These are phyloP conservation scores for Rhododendron williamsianum DNA, from an alignment of 148 eudicot species.

Conservation along the genomic window DNA sequence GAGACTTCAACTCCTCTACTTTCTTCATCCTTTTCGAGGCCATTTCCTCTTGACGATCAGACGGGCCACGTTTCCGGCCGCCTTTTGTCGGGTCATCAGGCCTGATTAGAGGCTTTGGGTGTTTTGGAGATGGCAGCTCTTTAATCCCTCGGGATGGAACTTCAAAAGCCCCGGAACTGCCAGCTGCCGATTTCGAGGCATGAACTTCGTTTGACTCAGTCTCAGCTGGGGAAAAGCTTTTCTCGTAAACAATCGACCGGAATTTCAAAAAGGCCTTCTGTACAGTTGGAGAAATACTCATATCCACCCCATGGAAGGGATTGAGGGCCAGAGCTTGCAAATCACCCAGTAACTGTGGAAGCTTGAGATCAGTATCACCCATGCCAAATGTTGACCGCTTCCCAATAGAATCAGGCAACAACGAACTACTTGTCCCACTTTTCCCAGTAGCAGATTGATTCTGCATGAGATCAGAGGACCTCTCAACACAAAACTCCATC, in stretches of 20 bases:
- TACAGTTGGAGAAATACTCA: conserved; percentile 26
- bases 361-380: conserved; percentile 24
- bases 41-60: conserved; percentile 63
- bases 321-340: conserved; percentile 61
- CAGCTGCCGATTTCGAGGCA: conserved; percentile 1
- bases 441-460: conserved; percentile 18
- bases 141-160: conserved; percentile 16
- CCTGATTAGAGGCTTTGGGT: conserved; percentile 29
- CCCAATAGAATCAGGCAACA: conserved; percentile 20
- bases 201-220: conserved; percentile 35
- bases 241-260: conserved; percentile 55
- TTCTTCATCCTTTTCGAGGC: conserved; percentile 45
- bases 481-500: background rate
- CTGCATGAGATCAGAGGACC: background rate
- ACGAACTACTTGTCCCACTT: conserved; percentile 12
- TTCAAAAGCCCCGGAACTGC: background rate
- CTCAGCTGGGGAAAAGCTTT: conserved; percentile 47
- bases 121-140: conserved; percentile 24
- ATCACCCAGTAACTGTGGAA: conserved; percentile 46
- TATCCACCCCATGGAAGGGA: conserved; percentile 49
- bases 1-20: conserved; percentile 35
- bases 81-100: conserved; percentile 47
- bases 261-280: conserved; percentile 47
- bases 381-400: conserved; percentile 12
- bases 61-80: conserved; percentile 54